Conservation (phyloP, 345 rosid genomes). For the Reutealis trisperma region DNA sequence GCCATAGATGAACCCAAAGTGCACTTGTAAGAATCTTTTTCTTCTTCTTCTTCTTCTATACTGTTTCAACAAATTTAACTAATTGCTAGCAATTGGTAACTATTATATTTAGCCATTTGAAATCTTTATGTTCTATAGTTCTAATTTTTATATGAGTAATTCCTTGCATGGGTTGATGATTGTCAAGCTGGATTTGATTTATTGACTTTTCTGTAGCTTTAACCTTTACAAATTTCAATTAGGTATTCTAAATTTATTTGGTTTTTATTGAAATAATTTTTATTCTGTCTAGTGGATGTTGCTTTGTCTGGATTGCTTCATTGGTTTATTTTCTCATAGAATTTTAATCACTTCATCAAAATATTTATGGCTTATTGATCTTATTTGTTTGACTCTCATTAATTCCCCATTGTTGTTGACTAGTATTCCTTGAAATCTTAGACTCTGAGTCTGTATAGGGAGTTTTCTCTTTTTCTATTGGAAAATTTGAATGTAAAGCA, state of each 20-base stretch:
- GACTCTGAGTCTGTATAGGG: too few relatives aligned
- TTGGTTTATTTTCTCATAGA: neutral
- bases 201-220: neutral
- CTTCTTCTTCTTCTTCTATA: neutral
- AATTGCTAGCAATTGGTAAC: too few relatives aligned
- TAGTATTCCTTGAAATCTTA: too few relatives aligned
- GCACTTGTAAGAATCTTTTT: slow-evolving; percentile 54
- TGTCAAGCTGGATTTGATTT: slow-evolving; percentile 1
- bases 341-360: neutral
- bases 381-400: too few relatives aligned
- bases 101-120: too few relatives aligned
- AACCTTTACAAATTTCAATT: too few relatives aligned
- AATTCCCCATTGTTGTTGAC: too few relatives aligned
- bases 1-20: slow-evolving; percentile 86
- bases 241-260: neutral
- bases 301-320: neutral
- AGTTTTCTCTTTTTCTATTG: too few relatives aligned
- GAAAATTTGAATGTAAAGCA: too few relatives aligned
- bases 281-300: neutral
- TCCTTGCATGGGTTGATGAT: neutral
- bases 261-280: neutral
- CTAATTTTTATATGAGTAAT: neutral
- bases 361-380: too few relatives aligned
- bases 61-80: neutral
- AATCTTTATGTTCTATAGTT: neutral